phyloP scores from a whole-genome alignment of 805 yeast species.

The Saccharomyces mikatae region DNA sequence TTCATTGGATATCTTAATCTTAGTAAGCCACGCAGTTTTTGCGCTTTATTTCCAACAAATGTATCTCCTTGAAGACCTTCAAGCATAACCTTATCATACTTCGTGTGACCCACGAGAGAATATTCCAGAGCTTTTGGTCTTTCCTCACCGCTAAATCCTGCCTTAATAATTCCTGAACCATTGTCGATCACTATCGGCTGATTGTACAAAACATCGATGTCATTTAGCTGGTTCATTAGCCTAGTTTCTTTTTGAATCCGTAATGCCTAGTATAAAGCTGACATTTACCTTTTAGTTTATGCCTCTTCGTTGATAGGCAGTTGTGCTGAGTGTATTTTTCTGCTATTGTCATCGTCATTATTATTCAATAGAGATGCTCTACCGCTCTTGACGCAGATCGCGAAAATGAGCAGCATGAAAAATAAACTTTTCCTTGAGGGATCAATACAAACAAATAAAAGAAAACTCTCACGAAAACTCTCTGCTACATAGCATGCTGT shows the following conservation, averaged over 20 bases:
- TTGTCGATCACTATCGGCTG: slow-evolving; percentile 75
- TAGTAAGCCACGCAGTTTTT: slow-evolving; percentile 68
- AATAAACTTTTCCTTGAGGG: neutral
- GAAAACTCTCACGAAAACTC: neutral
- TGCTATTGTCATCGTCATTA: neutral
- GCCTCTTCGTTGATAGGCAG: no score
- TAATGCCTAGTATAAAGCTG: neutral
- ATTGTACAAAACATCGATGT: slow-evolving; percentile 35
- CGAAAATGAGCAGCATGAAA: neutral
- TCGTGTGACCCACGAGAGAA: slow-evolving; percentile 70
- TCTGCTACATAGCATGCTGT: neutral
- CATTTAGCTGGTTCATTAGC: slow-evolving; percentile 1
- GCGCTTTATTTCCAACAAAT: slow-evolving; percentile 72
- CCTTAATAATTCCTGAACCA: slow-evolving; percentile 79
- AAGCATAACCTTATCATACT: slow-evolving; percentile 77
- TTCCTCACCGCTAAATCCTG: slow-evolving; percentile 92
- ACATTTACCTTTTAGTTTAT: neutral
- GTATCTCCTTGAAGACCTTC: slow-evolving; percentile 53
- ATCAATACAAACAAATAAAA: neutral
- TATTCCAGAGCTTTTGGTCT: slow-evolving; percentile 61
- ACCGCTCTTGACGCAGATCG: neutral
- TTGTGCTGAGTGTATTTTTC: neutral
- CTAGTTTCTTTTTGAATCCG: neutral
- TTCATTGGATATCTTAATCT: slow-evolving; percentile 62
- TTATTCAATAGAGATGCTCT: neutral